Percentiles rank a stretch among this genome's conserved stretches.
phyloP scores from a whole-genome alignment of 306 rosid species.

The Ochetophila trinervis region DNA sequence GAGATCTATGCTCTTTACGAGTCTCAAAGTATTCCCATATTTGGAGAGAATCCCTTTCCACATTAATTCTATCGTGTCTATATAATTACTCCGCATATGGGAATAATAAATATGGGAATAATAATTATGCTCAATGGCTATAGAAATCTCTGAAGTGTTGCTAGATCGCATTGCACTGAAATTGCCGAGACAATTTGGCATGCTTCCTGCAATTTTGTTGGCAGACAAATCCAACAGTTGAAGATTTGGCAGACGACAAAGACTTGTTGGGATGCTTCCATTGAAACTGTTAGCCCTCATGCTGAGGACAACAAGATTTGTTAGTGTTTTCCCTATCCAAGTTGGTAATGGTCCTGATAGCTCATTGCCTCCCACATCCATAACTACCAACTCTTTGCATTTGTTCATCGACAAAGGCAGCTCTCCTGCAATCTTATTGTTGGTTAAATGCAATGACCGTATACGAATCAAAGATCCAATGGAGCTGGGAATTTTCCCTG shows the following conservation, averaged over 20 bases:
- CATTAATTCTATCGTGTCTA: too few species aligned
- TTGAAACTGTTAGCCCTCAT: slow-evolving; percentile 1
- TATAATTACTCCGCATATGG: too few species aligned
- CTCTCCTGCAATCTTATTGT: slow-evolving; percentile 11
- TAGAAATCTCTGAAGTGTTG: too few species aligned
- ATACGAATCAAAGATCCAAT: neutral
- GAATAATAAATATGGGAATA: too few species aligned
- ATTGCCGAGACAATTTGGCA: slow-evolving; percentile 9
- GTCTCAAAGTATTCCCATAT: too few species aligned
- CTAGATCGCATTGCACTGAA: too few species aligned
- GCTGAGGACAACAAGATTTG: neutral
- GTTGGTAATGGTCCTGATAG: too few species aligned
- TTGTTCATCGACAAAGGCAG: slow-evolving; percentile 2
- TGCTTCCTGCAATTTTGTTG: slow-evolving; percentile 7
- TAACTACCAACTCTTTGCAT: neutral
- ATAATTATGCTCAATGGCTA: too few species aligned
- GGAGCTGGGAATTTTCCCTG: neutral
- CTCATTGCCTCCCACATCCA: too few species aligned
- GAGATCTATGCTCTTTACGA: too few species aligned
- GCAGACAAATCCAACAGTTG: slow-evolving; percentile 9
- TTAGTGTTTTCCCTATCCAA: slow-evolving; percentile 1
- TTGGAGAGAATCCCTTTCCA: too few species aligned
- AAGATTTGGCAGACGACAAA: neutral
- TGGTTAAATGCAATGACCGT: neutral
- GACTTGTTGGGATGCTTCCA: neutral